Base-by-base conservation (phyloP, 441 rosid species). In the Populus hybrid region DNA sequence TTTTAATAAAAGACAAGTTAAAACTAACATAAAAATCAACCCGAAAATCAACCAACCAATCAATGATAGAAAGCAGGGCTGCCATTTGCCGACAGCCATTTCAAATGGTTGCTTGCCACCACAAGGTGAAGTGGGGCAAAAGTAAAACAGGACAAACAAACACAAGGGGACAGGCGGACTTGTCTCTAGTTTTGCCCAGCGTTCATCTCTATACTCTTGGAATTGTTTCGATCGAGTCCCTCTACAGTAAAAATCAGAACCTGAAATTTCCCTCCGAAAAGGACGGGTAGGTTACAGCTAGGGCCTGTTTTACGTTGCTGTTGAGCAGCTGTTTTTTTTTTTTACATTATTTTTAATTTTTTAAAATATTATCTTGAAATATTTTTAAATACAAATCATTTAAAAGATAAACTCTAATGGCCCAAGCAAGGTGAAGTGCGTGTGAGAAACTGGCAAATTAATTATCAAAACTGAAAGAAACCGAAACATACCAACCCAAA, bases 211-310 rank as follows among this genome's bases (percentile, higher is more conserved):
- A 14, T 14, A 46, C 6, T 46, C 18, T 46, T 4, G 0, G 2
- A 46, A 46, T 14, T 46, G 5, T 46, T 14, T 46, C 57, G 20
- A 46, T 46, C 4, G 20, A 14, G 30, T 64, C 28, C 57, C 20
- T 46, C 28, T 23, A 21, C 10, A 11, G 14, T 64, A n/a, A 61
- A 77, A 77, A 54, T 24, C 68, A 18, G 57, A 69, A 69, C 59
- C 69, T 69, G 67, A 69, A 24, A 59, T 76, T 35, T 35, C 74
- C 74, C 70, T 38, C 79, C 79, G 69, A 57, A 69, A 67, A 24
- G 73, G 67, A 69, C 73, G 74, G 34, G 35, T 21, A 30, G 46
- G 72, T 75, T 46, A 67, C 78, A 21, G 72, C 23, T 32, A 6
- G 35, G 35, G 36, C 8, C 36, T 34, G 36, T 34, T 34, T 34